Conservation (phyloP, 768 basidiomycete species). For the Chalciporus pseudorubinellus region DNA sequence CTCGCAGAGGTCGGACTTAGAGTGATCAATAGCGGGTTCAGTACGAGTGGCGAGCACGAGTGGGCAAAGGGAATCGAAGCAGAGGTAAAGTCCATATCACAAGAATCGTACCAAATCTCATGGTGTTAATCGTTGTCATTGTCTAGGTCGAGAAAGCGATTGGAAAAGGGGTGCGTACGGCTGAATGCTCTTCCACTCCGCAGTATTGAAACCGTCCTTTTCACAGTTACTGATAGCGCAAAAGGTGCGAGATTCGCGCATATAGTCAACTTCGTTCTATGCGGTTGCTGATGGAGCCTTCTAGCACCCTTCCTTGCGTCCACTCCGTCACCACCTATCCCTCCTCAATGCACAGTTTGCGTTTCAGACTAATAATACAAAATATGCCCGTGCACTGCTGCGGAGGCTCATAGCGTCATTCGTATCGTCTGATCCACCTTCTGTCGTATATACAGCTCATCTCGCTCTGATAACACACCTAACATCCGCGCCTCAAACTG, state of each 20-base stretch:
- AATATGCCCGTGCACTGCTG: conserved; percentile 58
- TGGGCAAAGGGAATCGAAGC: conserved; percentile 51
- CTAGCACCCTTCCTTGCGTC: conserved; percentile 64
- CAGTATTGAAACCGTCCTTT: conserved; percentile 1
- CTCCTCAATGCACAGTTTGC: conserved; percentile 60
- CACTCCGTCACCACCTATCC: conserved; percentile 57
- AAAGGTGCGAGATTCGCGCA: conserved; percentile 43
- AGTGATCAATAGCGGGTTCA: conserved; percentile 47
- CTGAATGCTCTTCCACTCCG: no score
- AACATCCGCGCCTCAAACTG: conserved; percentile 22
- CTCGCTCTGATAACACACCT: conserved; percentile 51
- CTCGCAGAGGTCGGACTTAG: conserved; percentile 68
- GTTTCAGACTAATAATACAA: conserved; percentile 46
- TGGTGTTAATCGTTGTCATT: not conserved
- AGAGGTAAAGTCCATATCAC: conserved; percentile 41
- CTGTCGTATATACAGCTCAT: conserved; percentile 52
- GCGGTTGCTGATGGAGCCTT: conserved; percentile 5
- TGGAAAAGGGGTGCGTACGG: conserved; percentile 60
- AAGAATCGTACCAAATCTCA: not conserved
- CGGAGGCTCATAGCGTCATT: conserved; percentile 52
- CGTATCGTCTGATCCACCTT: conserved; percentile 46
- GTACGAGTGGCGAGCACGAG: conserved; percentile 32
- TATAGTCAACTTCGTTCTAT: conserved; percentile 1
- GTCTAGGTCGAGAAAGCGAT: conserved; percentile 59
- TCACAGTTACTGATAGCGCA: conserved; percentile 52